Evolutionary conservation across 768 basidiomycete genomes (phyloP), one percentile per base, ranked within the genome.

Genomic region (Naganishia vaughanmartiniae): DNA sequence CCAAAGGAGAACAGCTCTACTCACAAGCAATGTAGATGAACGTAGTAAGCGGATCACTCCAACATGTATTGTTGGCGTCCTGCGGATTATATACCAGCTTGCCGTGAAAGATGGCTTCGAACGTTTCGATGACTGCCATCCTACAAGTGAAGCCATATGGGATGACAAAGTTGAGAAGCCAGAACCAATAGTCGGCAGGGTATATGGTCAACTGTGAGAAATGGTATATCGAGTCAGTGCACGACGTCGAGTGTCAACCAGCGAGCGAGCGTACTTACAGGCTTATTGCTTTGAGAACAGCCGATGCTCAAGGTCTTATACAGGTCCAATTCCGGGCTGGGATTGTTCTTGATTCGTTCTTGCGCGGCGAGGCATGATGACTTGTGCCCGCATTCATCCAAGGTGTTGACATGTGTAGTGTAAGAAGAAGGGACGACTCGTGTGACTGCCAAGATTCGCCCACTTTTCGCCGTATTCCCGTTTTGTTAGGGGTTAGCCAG

Each of bases 11-110:
- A 12, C 4, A 9, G 7, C 48, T 2, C 9, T 4, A 30, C 60
- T 63, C 39, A 63, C 60, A 63, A 12, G 60, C 60, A n/a, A 63
- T 14, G 24, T 24, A 45, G n/a, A 63, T 24, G 30, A 63, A 63
- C 7, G 39, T 42, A 21, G n/a, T 24, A 45, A 45, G 30, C 2
- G 60, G 60, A 15, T 63, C 26, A 5, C 15, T 42, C 60, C 60
- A 63, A 12, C 42, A 42, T 42, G 42, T 42, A 15, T 15, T 42
- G 24, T 21, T 17, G 14, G n/a, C 24, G 21, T 21, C 28, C 19
- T 26, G 12, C 14, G 24, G 24, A 3, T 63, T 34, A 15, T 11
- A 34, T 21, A 51, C 48, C 1, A 0, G 11, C 15, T 15, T 45
- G 2, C 39, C 39, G 42, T 26, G n/a, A 21, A 5, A 42, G 14